phyloP scores from a whole-genome alignment of 495 filamentous ascomycete species.

The Tuber microsphaerosporum region DNA sequence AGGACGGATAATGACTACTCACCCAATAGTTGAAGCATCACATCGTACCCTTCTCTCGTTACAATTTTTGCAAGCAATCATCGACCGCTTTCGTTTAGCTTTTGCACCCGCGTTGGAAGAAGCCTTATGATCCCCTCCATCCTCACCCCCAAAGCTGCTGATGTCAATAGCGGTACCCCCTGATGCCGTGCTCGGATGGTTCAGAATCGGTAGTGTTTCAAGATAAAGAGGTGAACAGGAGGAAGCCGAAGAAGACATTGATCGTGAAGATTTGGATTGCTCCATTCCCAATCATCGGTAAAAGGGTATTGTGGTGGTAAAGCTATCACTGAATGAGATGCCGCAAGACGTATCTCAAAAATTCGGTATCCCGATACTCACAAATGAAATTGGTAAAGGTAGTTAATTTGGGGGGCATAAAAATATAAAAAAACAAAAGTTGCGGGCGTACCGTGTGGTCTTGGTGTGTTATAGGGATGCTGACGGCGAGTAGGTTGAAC shows the following conservation, averaged over 20 bases:
- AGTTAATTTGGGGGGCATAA: neutral
- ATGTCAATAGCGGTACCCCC: neutral
- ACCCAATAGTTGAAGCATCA: conserved; percentile 24
- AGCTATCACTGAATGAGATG: neutral
- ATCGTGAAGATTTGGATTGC: conserved; percentile 1
- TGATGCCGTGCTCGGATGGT: neutral
- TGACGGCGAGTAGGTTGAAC: neutral
- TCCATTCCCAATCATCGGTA: neutral
- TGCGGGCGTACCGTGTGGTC: neutral
- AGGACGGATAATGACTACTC: neutral
- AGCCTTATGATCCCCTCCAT: conserved; percentile 1
- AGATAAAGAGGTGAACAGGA: neutral
- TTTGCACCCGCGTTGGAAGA: neutral
- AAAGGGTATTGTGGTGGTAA: neutral
- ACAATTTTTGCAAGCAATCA: conserved; percentile 32
- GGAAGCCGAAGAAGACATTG: neutral
- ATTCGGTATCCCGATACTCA: neutral
- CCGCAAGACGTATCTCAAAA: neutral
- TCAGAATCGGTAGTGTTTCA: neutral
- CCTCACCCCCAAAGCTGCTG: conserved; percentile 7
- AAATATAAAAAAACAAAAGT: neutral
- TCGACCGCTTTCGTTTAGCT: conserved; percentile 24
- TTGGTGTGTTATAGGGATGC: neutral
- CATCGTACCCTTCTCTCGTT: conserved; percentile 28
- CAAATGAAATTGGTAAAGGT: neutral